Conservation (phyloP, 352 stramenopile genomes). For the Phytophthora tentaculata region DNA sequence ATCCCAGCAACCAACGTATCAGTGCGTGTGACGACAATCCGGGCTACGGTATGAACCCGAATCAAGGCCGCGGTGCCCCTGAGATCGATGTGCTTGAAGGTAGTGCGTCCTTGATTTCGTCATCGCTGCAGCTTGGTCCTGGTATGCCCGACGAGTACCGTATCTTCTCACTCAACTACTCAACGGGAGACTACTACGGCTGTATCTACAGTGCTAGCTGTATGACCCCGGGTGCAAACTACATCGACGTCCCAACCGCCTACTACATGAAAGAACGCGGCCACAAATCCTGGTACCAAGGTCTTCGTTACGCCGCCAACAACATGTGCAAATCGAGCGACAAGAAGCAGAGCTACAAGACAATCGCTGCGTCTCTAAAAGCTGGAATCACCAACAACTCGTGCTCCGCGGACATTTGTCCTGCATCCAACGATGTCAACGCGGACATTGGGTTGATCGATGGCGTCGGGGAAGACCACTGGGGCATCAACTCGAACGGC, state of each 20-base stretch:
- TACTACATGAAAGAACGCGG: slow-evolving; percentile 46
- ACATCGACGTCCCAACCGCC: slow-evolving; percentile 45
- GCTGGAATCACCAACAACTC: slow-evolving; percentile 25
- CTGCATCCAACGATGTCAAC: slow-evolving; percentile 51
- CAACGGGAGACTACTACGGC: not conserved
- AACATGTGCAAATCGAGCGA: slow-evolving; percentile 11
- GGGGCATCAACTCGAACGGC: slow-evolving; percentile 56
- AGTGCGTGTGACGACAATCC: slow-evolving; percentile 87
- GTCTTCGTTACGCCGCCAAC: slow-evolving; percentile 49
- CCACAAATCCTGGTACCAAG: slow-evolving; percentile 64
- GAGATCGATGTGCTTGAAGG: slow-evolving; percentile 96
- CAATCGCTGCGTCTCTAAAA: slow-evolving; percentile 2
- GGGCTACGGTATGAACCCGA: slow-evolving; percentile 89
- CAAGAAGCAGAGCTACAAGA: slow-evolving; percentile 7
- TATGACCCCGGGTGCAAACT: slow-evolving; percentile 50
- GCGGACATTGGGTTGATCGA: slow-evolving; percentile 46
- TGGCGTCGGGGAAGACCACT: slow-evolving; percentile 35
- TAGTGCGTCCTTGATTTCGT: slow-evolving; percentile 77
- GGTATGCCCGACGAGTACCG: slow-evolving; percentile 70
- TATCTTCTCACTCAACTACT: slow-evolving; percentile 54
- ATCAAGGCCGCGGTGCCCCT: slow-evolving; percentile 84
- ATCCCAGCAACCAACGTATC: slow-evolving; percentile 49
- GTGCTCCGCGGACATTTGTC: slow-evolving; percentile 20
- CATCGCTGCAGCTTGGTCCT: slow-evolving; percentile 87
- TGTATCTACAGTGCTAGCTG: slow-evolving; percentile 56